These are phyloP conservation scores for Pezizomycotina sp. DNA, from an alignment of 2,329 filamentous ascomycete genomes.

Conservation along the genomic window DNA sequence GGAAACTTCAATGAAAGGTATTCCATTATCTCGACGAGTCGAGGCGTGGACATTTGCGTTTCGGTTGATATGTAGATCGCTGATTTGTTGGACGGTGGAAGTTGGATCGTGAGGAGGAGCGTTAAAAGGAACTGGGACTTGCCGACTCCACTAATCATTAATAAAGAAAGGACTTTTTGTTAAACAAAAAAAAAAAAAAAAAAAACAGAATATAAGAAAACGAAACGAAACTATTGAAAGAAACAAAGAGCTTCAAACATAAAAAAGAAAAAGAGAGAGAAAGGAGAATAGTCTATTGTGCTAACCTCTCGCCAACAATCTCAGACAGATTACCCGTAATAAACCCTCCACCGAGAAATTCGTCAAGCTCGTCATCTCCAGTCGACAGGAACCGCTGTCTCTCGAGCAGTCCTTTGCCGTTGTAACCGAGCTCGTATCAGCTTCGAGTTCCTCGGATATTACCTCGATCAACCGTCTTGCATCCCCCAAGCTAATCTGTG, in stretches of 20 bases:
- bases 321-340: constrained; percentile 71
- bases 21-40: constrained; percentile 62
- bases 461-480: constrained; percentile 56
- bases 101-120: constrained; percentile 68
- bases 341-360: constrained; percentile 58
- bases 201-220: background rate
- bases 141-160: constrained; percentile 52
- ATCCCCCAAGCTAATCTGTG: constrained; percentile 63
- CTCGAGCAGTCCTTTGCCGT: constrained; percentile 30
- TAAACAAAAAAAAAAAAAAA: constrained; percentile 17
- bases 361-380: constrained; percentile 57
- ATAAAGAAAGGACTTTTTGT: constrained; percentile 5
- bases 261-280: background rate
- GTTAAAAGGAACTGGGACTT: constrained; percentile 89
- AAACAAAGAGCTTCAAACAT: too few species aligned
- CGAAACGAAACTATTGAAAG: constrained; percentile 2
- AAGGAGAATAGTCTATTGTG: constrained; percentile 1
- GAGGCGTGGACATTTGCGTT: constrained; percentile 61
- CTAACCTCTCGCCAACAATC: constrained; percentile 71
- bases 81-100: constrained; percentile 45
- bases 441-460: constrained; percentile 50
- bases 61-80: constrained; percentile 92
- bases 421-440: constrained; percentile 36
- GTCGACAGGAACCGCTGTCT: constrained; percentile 50
- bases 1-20: constrained; percentile 34